phyloP scores from a whole-genome alignment of 1,284 basidiomycete species.

The Leccinum fallax region DNA sequence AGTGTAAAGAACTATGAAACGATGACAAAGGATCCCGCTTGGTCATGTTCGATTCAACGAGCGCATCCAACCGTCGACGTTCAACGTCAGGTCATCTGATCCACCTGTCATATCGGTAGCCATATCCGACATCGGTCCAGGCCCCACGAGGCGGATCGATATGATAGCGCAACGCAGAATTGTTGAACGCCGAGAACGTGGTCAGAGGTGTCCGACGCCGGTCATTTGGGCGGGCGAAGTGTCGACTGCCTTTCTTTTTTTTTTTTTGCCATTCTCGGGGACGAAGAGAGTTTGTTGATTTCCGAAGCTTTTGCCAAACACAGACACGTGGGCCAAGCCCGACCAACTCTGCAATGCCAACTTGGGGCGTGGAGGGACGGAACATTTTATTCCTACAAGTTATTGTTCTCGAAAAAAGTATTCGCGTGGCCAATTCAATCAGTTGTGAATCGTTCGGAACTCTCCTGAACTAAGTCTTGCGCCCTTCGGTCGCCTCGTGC shows the following conservation, averaged over 20 bases:
- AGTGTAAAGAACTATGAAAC: too few species aligned
- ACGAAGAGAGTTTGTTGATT: not conserved
- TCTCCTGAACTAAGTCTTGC: constrained; percentile 6
- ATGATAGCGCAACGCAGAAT: constrained; percentile 72
- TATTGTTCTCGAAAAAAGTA: not conserved
- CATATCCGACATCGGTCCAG: constrained; percentile 52
- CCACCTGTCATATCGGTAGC: constrained; percentile 62
- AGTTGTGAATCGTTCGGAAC: constrained; percentile 4
- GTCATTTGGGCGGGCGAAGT: constrained; percentile 30
- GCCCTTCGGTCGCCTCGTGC: constrained; percentile 22
- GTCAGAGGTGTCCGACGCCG: constrained; percentile 58
- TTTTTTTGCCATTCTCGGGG: constrained; percentile 15
- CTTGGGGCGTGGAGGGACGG: not conserved
- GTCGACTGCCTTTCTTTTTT: not conserved
- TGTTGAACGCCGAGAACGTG: constrained; percentile 50
- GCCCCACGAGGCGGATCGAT: constrained; percentile 62
- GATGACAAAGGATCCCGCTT: too few species aligned
- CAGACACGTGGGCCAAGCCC: constrained; percentile 10
- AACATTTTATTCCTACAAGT: not conserved
- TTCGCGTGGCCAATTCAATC: not conserved
- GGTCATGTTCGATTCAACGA: too few species aligned
- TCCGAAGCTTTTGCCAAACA: constrained; percentile 27
- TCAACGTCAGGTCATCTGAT: constrained; percentile 39
- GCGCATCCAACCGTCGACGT: too few species aligned
- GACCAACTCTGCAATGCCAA: not conserved